Base-by-base conservation (phyloP, 2,329 filamentous ascomycete genomes). In the Ramichloridium luteum region DNA sequence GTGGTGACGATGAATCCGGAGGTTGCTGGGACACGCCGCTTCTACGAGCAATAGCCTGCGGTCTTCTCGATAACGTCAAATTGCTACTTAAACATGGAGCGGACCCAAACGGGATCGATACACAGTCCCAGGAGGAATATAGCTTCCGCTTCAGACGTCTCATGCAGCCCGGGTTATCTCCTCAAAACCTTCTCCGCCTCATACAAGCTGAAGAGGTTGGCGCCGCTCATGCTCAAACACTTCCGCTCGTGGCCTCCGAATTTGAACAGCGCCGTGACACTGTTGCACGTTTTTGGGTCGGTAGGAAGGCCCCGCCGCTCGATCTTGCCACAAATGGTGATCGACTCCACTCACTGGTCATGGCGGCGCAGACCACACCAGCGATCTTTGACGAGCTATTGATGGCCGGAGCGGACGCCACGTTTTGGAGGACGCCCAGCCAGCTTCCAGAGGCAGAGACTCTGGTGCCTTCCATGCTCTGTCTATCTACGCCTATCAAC, bases 401-500 rank as follows among this genome's bases (percentile, higher is more conserved):
- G 13, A 11, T 16, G 3, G 10, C 16, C 8, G 31, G 27, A 8
- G 35, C 31, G 25, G 31, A 37, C 23, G 25, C 15, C 12, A 27
- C 12, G 4, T 25, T 18, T 8, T 34, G 27, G 28, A 18, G 5
- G 6, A 27, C 6, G 16, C 28, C 12, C 27, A 16, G n/a, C 25
- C 13, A 12, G 28, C 25, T n/a, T 14, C 25, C 20, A 23, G 20
- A 23, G 20, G n/a, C n/a, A n/a, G 20, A 23, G 5, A 2, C 23
- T 8, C 22, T 37, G 15, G 16, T 23, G 12, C 27, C 35, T 10
- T 37, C 31, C 6, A 23, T 27, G 22, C 28, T 37, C 4, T 25
- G 25, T n/a, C n/a, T 34, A 4, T 37, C 35, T 12, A 37, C 31
- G 6, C 35, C 35, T 6, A 13, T 37, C 13, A 30, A 37, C 20